Evolutionary conservation across 1,284 basidiomycete genomes (phyloP), one percentile per base, ranked within the genome.

Genomic region (Moesziomyces sp.): DNA sequence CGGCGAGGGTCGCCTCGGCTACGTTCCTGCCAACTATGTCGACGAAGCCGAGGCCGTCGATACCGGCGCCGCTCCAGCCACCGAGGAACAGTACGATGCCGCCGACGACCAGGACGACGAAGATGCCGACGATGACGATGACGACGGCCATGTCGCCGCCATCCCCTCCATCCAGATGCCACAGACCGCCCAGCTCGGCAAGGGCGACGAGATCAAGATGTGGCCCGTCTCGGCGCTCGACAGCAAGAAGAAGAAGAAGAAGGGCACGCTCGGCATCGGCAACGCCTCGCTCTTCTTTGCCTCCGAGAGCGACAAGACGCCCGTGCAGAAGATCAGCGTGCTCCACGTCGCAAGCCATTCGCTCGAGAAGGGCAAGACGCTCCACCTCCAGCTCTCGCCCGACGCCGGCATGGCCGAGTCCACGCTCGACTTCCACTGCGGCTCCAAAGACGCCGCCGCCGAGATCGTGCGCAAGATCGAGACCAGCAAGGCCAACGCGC

Each of bases 241-340:
- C 54, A 58, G 59, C 58, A 80, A 81, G 50, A 82, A 82, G 58
- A 81, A 81, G 55, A 79, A 80, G 50, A 78, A 77, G 48, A 82
- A 82, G 60, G 82, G 82, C 40, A 84, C 82, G 2, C 74, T 84
- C 43, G 82, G 82, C 33, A 76, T 84, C 54, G 82, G 82, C 44
- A 82, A 82, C 46, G 79, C 65, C 21, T 76, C 79, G 1, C 69
- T 84, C 48, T 84, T 84, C 70, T 84, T 83, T 57, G 80, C 81
- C 11, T 81, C 80, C 13, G 82, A 83, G 46, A 78, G 75, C 59
- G 80, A 83, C 75, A 83, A 82, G 73, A 75, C 76, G 14, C 76
- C 81, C 7, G 81, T 83, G 5, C 76, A 81, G 46, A 81, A 78
- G 57, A 77, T 82, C 51, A 74, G 67, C 35, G 76, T 84, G 18